These are phyloP conservation scores for Arabidopsis thaliana DNA, from an alignment of 345 rosid species.

Conservation along the genomic window TAIR10.1 NC_003076.8:25359501-25360000, in stretches of 20 bases:
- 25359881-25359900: no score
- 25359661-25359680: neutral
- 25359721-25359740: conserved; percentile 1
- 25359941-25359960: no score
- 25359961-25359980: neutral
- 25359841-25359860: neutral
- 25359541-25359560: neutral
- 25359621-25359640: neutral
- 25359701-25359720: neutral
- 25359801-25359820: neutral
- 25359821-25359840: neutral
- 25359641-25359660: neutral
- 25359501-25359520: neutral
- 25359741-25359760: neutral
- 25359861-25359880: neutral
- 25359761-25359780: neutral
- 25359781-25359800: neutral
- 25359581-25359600: neutral
- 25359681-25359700: conserved; percentile 13
- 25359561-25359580: neutral
- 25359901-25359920: no score
- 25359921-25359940: no score
- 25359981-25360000: neutral
- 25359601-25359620: neutral
- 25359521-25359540: neutral